Conservation (phyloP, 2,329 filamentous ascomycete species). For the Aspergillus fumigatiaffinis region DNA sequence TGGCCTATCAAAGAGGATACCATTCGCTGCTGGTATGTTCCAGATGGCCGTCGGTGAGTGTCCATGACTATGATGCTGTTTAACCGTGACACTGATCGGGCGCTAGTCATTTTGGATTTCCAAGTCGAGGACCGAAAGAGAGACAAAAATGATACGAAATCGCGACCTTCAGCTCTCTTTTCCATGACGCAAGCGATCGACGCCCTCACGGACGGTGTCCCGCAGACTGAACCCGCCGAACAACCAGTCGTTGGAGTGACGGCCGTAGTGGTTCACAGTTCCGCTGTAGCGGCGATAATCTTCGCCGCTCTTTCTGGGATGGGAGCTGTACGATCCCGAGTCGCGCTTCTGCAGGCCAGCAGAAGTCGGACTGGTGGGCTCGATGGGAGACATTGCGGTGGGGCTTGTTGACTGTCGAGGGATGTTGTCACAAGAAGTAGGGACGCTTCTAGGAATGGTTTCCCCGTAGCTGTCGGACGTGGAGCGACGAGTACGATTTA, state of each 20-base stretch:
- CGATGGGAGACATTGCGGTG: constrained; percentile 16
- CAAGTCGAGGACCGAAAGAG: neutral
- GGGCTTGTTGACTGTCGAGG: constrained; percentile 17
- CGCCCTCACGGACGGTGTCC: constrained; percentile 42
- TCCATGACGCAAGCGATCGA: constrained; percentile 32
- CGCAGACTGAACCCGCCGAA: constrained; percentile 48
- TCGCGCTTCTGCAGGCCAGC: constrained; percentile 13
- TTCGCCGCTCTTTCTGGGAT: constrained; percentile 24
- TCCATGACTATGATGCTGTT: neutral
- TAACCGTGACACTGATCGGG: neutral
- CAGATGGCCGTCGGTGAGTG: neutral
- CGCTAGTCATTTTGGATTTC: no score
- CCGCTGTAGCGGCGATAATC: constrained; percentile 38
- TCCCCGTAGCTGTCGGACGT: neutral
- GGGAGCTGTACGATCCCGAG: constrained; percentile 13
- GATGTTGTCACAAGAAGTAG: constrained; percentile 12
- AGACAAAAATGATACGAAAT: neutral
- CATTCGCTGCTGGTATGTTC: neutral
- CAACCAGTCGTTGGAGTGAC: constrained; percentile 51
- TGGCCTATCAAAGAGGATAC: neutral
- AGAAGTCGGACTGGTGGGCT: constrained; percentile 12
- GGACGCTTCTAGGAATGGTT: neutral
- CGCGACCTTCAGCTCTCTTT: constrained; percentile 22
- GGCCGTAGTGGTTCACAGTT: constrained; percentile 44
- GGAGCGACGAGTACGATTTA: constrained; percentile 4